Base-by-base conservation (phyloP, 208 protist genomes). In the Crithidia fasciculata region DNA sequence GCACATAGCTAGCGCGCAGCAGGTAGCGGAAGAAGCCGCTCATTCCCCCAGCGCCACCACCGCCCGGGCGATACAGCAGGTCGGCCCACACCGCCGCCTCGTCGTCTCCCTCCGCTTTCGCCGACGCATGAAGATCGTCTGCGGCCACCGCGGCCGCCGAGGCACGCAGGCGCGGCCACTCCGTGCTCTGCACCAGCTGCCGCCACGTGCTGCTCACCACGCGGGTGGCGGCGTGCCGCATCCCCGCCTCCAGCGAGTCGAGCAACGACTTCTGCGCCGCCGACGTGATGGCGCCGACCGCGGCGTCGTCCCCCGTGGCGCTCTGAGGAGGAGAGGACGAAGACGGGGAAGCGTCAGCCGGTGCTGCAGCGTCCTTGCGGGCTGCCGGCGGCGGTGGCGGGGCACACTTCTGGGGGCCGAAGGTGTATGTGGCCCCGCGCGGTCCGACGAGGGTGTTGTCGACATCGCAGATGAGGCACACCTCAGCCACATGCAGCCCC, bases 1-100 rank as follows among this genome's bases (percentile, higher is more conserved):
- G 70, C 61, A 87, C 72, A 52, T 80, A 92, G 28, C 58, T 45
- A 4, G 87, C 85, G n/a, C 57, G 39, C 40, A 93, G 70, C 0
- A 95, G 15, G 45, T 85, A 88, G 16, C 81, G 79, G 45, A 93
- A 92, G 57, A 92, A 91, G 13, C 90, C 87, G 50, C 85, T 89
- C 85, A 93, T 95, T n/a, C 90, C 90, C 13, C 90, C 90, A 7
- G 87, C 90, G 2, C 86, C 90, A 47, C 90, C 90, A n/a, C 86
- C 87, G 16, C 86, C 85, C 0, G 71, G 57, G 18, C 72, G 68
- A 65, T 87, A 62, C 12, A 82, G 76, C 40, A 95, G 59, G 39
- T 77, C 69, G 15, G 65, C 54, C 54, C 15, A 40, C 43, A 67
- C 56, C 3, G 67, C 67, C 5, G 64, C 72, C 37, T 72, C 63